Evolutionary conservation across 2,329 filamentous ascomycete genomes (phyloP).

Genomic region (Helotiales sp.): DNA sequence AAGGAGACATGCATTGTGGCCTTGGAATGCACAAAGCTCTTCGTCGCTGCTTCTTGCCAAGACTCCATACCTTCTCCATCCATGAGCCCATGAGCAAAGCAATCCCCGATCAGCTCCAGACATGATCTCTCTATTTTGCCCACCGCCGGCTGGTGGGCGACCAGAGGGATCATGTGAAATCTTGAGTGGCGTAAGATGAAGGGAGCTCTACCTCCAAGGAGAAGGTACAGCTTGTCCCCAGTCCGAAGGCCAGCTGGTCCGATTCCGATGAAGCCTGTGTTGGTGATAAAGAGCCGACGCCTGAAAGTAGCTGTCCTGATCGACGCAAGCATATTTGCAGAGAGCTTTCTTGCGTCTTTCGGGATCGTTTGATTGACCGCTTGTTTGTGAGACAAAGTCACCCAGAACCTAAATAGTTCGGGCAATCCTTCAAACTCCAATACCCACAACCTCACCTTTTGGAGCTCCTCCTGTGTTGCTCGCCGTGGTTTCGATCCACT

Average conservation of each 20-base stretch:
- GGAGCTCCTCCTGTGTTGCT: neutral
- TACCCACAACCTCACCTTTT: neutral
- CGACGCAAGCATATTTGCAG: neutral
- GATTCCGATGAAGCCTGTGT: constrained; percentile 17
- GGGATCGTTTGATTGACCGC: neutral
- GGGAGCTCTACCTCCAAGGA: constrained; percentile 2
- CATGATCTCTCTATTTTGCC: neutral
- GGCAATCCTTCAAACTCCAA: neutral
- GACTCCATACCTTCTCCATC: constrained; percentile 3
- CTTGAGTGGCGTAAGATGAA: constrained; percentile 17
- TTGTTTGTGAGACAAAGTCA: neutral
- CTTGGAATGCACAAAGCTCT: neutral
- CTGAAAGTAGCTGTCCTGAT: neutral
- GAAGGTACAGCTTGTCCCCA: constrained; percentile 12
- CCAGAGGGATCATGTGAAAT: neutral
- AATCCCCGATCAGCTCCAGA: constrained; percentile 4
- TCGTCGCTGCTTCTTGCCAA: neutral
- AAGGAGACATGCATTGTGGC: too few species aligned
- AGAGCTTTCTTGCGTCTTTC: neutral
- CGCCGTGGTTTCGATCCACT: neutral
- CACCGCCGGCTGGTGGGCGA: neutral
- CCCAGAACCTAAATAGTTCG: neutral
- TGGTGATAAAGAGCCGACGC: constrained; percentile 24
- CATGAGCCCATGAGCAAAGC: constrained; percentile 11
- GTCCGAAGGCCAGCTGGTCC: constrained; percentile 1